A percentile compares a stretch with the other conserved stretches of the same genome.
Evolutionary conservation across 2,329 filamentous ascomycete species (phyloP).

Genomic region (Exserohilum rostratum): DNA sequence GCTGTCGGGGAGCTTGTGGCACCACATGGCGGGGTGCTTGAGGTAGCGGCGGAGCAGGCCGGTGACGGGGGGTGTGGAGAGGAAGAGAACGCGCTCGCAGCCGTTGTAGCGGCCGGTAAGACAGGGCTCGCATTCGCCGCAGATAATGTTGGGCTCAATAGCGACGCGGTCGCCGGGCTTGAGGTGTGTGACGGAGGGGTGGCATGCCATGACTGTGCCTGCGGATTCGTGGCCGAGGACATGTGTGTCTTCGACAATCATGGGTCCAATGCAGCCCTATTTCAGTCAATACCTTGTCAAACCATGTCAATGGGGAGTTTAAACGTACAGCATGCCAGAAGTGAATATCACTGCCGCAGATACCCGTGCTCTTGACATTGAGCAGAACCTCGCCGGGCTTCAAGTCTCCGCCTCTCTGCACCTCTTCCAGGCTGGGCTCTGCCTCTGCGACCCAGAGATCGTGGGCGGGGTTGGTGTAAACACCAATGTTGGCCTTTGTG

Average conservation of each 20-base stretch:
- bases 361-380: conserved; percentile 91
- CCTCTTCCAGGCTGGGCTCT: conserved; percentile 75
- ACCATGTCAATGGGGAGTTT: too few species aligned
- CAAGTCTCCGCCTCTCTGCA: conserved; percentile 70
- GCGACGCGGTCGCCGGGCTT: conserved; percentile 89
- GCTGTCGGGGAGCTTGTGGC: conserved; percentile 85
- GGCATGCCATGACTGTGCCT: conserved; percentile 78
- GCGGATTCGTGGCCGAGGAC: conserved; percentile 95
- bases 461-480: conserved; percentile 92
- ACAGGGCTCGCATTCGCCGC: conserved; percentile 87
- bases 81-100: conserved; percentile 83
- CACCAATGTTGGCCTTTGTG: conserved; percentile 87
- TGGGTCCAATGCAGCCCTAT: conserved; percentile 84
- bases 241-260: conserved; percentile 88
- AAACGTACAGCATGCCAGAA: conserved; percentile 82
- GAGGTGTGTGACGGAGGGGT: conserved; percentile 77
- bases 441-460: conserved; percentile 87
- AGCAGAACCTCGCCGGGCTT: conserved; percentile 85
- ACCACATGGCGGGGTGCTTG: conserved; percentile 93
- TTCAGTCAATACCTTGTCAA: conserved; percentile 1
- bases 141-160: conserved; percentile 93
- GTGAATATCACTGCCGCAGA: conserved; percentile 95
- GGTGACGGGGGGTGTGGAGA: conserved; percentile 87
- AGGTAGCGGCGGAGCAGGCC: conserved; percentile 90
- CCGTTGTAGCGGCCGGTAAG: conserved; percentile 94